Evolutionary conservation across 2,329 filamentous ascomycete species (phyloP), one percentile per base, ranked within the genome.

Genomic region (Coniochaeta sp.): DNA sequence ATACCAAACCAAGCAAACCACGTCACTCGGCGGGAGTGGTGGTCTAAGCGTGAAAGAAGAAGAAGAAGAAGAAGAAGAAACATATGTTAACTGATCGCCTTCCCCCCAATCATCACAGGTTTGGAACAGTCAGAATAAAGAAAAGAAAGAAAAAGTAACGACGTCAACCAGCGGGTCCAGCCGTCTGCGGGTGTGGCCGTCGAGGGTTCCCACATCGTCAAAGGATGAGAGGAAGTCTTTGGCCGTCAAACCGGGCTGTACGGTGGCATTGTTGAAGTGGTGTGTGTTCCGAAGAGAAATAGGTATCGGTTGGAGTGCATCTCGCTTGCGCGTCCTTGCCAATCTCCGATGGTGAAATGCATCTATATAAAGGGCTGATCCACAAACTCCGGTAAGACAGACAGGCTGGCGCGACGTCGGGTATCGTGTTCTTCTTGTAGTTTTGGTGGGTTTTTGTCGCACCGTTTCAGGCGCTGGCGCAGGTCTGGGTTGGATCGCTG

Each of bases 1-100:
- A 7, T 36, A 36, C 34, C 34, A n/a, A n/a, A n/a, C 34, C 34
- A 36, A 36, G 34, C 34, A 6, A 36, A 14, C n/a, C n/a, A n/a
- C n/a, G 34, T 36, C 34, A 7, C 34, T 36, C 6, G 6, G 8
- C 34, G 12, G 34, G 14, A 36, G 5, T 36, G 34, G 34, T 12
- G 34, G 14, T 14, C 6, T 36, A 36, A 36, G 30, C 30, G 10
- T 26, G 62, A 2, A 63, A 68, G 7, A 75, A 75, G 65, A 57
- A 62, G 30, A 59, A 61, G 16, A 63, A 58, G 17, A 40, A 17
- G n/a, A 40, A n/a, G 16, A 19, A 40, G 16, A 5, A n/a, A 19
- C 38, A 17, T n/a, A n/a, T n/a, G n/a, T n/a, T n/a, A n/a, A n/a
- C n/a, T n/a, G n/a, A n/a, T n/a, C n/a, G n/a, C n/a, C n/a, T n/a